A percentile compares a stretch with the other conserved stretches of the same genome.
phyloP scores from a whole-genome alignment of 2,329 filamentous ascomycete genomes.

The Exophiala aquamarina region DNA sequence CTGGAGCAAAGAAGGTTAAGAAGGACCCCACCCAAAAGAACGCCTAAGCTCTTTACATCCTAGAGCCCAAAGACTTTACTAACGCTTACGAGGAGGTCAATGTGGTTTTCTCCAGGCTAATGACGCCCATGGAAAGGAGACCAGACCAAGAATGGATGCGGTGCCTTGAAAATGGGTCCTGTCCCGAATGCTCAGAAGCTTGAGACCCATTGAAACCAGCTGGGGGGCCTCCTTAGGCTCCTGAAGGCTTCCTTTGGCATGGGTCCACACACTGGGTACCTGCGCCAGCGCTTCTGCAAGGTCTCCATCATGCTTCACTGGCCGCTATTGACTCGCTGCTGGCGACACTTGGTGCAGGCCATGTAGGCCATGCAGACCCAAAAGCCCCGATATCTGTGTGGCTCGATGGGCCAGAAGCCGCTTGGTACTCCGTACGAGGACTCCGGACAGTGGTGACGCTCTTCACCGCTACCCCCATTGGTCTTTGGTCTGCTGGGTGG shows the following conservation, averaged over 20 bases:
- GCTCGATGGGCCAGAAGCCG: no score
- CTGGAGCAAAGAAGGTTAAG: not conserved
- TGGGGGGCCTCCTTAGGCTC: slow-evolving; percentile 2
- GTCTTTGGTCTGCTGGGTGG: no score
- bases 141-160: not conserved
- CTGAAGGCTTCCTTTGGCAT: not conserved
- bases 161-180: slow-evolving; percentile 1
- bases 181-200: no score
- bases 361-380: not conserved
- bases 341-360: not conserved
- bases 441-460: no score
- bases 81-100: not conserved
- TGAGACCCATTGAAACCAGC: slow-evolving; percentile 3
- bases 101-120: not conserved
- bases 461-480: no score
- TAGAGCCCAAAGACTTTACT: slow-evolving; percentile 19
- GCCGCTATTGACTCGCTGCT: not conserved
- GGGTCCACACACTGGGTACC: not conserved
- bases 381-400: slow-evolving; percentile 1
- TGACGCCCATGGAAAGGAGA: not conserved
- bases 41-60: not conserved
- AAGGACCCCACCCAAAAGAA: not conserved
- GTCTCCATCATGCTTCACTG: not conserved
- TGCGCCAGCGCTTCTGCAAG: not conserved
- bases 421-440: no score